phyloP scores from a whole-genome alignment of 2,329 filamentous ascomycete species.

The Didymella exigua region DNA sequence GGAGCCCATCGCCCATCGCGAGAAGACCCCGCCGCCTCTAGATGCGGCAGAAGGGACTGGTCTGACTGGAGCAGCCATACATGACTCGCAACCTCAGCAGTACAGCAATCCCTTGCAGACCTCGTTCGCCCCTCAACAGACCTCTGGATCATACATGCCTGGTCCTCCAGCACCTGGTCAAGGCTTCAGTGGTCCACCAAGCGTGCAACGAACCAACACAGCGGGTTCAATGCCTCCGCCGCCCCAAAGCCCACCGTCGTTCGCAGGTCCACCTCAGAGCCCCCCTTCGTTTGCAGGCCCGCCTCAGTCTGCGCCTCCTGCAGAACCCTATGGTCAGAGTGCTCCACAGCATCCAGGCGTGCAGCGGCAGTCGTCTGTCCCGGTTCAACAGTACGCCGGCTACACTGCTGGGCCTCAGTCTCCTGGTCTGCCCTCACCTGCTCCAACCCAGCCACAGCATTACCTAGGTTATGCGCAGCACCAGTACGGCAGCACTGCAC shows the following conservation, averaged over 20 bases:
- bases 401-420: constrained; percentile 3
- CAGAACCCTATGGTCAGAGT: constrained; percentile 29
- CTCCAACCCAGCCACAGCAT: constrained; percentile 44
- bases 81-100: constrained; percentile 46
- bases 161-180: constrained; percentile 48
- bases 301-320: constrained; percentile 36
- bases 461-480: constrained; percentile 64
- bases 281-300: constrained; percentile 49
- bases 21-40: constrained; percentile 78
- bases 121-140: constrained; percentile 43
- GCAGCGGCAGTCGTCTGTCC: constrained; percentile 41
- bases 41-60: constrained; percentile 63
- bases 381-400: constrained; percentile 24
- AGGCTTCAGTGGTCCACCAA: constrained; percentile 40
- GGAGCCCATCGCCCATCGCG: constrained; percentile 72
- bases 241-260: constrained; percentile 43
- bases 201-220: constrained; percentile 44
- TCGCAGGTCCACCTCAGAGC: constrained; percentile 48
- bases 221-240: constrained; percentile 44
- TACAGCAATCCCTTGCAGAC: constrained; percentile 41
- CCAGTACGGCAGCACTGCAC: constrained; percentile 48
- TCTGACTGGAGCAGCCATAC: constrained; percentile 45
- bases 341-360: constrained; percentile 34
- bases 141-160: constrained; percentile 49
- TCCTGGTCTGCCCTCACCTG: constrained; percentile 44